phyloP scores from a whole-genome alignment of 768 basidiomycete genomes.

The Podaxis rugospora region DNA sequence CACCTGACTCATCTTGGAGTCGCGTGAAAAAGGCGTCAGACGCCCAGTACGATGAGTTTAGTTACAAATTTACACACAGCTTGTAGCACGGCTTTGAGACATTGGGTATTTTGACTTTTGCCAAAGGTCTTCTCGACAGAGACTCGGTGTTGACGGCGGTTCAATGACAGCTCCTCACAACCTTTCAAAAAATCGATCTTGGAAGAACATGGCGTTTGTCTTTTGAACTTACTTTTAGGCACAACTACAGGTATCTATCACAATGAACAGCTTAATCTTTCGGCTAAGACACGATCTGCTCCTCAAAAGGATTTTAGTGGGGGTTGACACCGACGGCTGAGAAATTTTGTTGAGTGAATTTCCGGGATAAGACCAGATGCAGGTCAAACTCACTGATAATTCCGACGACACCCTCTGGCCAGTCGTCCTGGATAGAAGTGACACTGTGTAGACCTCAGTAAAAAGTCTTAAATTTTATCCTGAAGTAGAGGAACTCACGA shows the following conservation, averaged over 20 bases:
- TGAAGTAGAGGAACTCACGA: slow-evolving; percentile 16
- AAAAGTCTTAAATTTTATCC: not conserved
- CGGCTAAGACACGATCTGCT: not conserved
- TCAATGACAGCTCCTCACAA: too few species aligned
- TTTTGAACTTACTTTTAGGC: too few species aligned
- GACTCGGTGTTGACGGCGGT: too few species aligned
- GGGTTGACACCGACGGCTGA: slow-evolving; percentile 3
- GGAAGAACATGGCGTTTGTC: too few species aligned
- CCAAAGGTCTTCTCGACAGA: too few species aligned
- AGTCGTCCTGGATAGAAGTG: slow-evolving; percentile 10
- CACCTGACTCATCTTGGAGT: not conserved
- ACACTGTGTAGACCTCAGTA: not conserved
- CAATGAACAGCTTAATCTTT: not conserved
- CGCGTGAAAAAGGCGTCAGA: not conserved
- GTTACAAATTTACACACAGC: too few species aligned
- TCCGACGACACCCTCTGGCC: slow-evolving; percentile 11
- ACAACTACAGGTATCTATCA: not conserved
- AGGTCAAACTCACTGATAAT: slow-evolving; percentile 7
- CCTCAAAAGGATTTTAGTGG: not conserved
- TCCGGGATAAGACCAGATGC: not conserved
- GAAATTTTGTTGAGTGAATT: not conserved
- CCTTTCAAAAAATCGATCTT: too few species aligned
- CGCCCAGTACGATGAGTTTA: too few species aligned
- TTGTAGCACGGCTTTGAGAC: too few species aligned
- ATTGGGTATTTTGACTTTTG: too few species aligned